A percentile compares a stretch with the other conserved stretches of the same genome.
Evolutionary conservation across 1,284 basidiomycete species (phyloP).

Genomic region (Marasmius tenuissimus): DNA sequence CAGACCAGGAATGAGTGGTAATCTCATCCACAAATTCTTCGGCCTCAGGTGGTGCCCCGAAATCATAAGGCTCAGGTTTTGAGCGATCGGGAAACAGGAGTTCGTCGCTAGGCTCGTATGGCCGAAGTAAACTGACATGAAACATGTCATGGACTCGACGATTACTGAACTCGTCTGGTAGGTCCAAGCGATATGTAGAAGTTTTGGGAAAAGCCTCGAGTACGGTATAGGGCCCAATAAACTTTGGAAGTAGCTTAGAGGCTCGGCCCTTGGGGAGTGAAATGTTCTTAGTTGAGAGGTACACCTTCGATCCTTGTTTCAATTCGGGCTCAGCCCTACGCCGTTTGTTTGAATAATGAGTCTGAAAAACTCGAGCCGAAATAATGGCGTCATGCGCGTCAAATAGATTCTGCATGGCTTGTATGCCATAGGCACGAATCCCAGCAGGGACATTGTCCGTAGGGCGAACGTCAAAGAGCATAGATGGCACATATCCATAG

Average conservation of each 20-base stretch:
- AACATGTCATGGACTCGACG: constrained; percentile 21
- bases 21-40: constrained; percentile 8
- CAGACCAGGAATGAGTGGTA: not conserved
- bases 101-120: not conserved
- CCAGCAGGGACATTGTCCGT: not conserved
- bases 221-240: constrained; percentile 31
- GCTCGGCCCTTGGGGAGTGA: constrained; percentile 25
- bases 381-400: constrained; percentile 31
- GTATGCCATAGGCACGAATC: not conserved
- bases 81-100: not conserved
- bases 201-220: constrained; percentile 16
- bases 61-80: constrained; percentile 7
- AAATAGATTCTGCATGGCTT: constrained; percentile 14
- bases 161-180: constrained; percentile 22
- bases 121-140: constrained; percentile 14
- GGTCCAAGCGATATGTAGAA: constrained; percentile 27
- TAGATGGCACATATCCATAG: constrained; percentile 16
- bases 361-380: constrained; percentile 22
- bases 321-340: constrained; percentile 4
- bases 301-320: not conserved
- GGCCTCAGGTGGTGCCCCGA: constrained; percentile 4
- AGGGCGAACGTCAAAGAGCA: not conserved
- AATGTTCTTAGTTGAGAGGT: constrained; percentile 29
- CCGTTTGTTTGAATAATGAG: constrained; percentile 23
- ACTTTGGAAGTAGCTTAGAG: constrained; percentile 28